Percentiles rank a stretch among this genome's conserved stretches.
Conservation (phyloP, 495 filamentous ascomycete species). For the Neurospora sp. region DNA sequence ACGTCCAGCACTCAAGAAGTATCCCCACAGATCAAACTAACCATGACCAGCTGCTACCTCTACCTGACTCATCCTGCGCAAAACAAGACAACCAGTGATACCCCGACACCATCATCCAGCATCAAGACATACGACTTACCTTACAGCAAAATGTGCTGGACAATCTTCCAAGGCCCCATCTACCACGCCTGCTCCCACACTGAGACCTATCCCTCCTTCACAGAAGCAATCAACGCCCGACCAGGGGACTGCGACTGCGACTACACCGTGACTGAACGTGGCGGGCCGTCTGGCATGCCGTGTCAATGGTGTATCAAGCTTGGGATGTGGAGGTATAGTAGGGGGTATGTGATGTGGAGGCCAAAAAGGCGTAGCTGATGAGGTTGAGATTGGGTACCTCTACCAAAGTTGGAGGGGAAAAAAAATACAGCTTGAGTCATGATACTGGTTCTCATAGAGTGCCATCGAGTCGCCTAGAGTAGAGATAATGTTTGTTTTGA, state of each 20-base stretch:
- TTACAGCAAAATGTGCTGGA: neutral
- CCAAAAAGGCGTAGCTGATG: neutral
- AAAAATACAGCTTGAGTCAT: neutral
- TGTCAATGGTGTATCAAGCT: neutral
- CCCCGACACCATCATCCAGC: neutral
- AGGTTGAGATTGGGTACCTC: neutral
- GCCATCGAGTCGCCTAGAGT: neutral
- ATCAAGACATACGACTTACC: neutral
- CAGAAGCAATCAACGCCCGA: neutral
- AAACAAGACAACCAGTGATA: neutral
- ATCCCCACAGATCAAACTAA: neutral
- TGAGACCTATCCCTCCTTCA: neutral
- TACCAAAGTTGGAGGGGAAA: neutral
- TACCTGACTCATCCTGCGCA: neutral
- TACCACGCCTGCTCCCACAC: neutral
- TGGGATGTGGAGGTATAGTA: neutral
- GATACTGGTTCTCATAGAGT: neutral
- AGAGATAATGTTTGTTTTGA: neutral
- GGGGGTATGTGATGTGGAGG: neutral
- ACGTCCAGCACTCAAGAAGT: neutral
- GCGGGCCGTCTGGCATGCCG: neutral
- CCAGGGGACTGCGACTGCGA: neutral
- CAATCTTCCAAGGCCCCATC: neutral
- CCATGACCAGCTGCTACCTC: neutral
- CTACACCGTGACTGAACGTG: neutral